Conservation (phyloP, 768 basidiomycete species). For the Pulveroboletus sp. region DNA sequence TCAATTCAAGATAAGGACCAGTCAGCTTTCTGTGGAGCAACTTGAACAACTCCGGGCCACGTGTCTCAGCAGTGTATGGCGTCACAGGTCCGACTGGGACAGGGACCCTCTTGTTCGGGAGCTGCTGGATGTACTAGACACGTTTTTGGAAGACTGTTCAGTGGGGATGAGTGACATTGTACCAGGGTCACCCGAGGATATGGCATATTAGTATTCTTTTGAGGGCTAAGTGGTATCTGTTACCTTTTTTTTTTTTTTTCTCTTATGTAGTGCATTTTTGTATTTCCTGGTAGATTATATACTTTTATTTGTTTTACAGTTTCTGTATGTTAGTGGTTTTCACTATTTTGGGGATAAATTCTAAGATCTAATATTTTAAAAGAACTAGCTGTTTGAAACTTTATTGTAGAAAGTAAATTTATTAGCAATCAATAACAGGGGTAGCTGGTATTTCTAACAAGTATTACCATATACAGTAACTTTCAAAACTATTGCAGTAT, state of each 20-base stretch:
- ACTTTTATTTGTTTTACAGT: conserved; percentile 12
- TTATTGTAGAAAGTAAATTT: too few species aligned
- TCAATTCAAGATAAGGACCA: conserved; percentile 52
- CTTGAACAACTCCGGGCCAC: conserved; percentile 91
- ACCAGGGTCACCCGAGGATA: background rate
- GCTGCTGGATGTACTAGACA: conserved; percentile 49
- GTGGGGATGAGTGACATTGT: conserved; percentile 15
- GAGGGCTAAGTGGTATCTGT: background rate
- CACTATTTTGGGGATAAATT: background rate
- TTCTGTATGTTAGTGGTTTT: conserved; percentile 20
- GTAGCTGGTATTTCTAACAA: too few species aligned
- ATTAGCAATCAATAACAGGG: too few species aligned
- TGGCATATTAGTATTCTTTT: conserved; percentile 2
- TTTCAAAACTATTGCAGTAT: too few species aligned
- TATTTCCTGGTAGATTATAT: conserved; percentile 20
- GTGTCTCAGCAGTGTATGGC: conserved; percentile 79
- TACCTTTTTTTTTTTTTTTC: background rate
- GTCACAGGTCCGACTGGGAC: conserved; percentile 78
- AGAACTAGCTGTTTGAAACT: too few species aligned
- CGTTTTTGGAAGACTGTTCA: conserved; percentile 64
- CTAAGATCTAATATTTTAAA: too few species aligned
- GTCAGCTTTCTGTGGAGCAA: conserved; percentile 71
- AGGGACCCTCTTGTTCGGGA: conserved; percentile 60
- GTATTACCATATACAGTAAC: too few species aligned
- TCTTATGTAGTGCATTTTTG: background rate